Evolutionary conservation across 2,329 filamentous ascomycete genomes (phyloP).

Genomic region (Pezicula carpinea): DNA sequence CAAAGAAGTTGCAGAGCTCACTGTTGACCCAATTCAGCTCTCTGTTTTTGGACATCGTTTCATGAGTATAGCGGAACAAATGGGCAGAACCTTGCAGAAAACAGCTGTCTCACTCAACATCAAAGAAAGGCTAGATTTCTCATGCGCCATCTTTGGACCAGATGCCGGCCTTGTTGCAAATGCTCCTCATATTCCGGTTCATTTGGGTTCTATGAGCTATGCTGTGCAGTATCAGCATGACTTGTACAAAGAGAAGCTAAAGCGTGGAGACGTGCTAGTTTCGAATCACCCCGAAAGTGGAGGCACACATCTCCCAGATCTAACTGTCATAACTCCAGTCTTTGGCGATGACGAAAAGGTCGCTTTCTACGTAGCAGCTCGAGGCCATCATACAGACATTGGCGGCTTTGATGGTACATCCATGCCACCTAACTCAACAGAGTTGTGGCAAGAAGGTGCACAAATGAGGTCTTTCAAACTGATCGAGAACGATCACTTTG

Average conservation of each 20-base stretch:
- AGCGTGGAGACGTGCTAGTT: conserved; percentile 72
- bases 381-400: conserved; percentile 2
- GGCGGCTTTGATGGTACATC: conserved; percentile 32
- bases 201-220: conserved; percentile 69
- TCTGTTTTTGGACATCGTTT: conserved; percentile 75
- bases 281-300: conserved; percentile 77
- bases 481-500: conserved; percentile 68
- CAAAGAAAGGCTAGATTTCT: conserved; percentile 77
- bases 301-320: conserved; percentile 76
- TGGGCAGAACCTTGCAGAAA: conserved; percentile 74
- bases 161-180: conserved; percentile 71
- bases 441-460: conserved; percentile 59
- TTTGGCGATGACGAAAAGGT: conserved; percentile 59
- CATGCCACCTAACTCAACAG: conserved; percentile 71
- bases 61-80: conserved; percentile 80
- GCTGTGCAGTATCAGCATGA: conserved; percentile 67
- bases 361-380: conserved; percentile 62
- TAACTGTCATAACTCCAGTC: conserved; percentile 74
- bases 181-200: conserved; percentile 72
- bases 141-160: conserved; percentile 71
- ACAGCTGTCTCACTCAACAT: conserved; percentile 74
- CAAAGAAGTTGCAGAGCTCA: conserved; percentile 33
- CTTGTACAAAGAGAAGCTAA: conserved; percentile 71
- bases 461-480: conserved; percentile 60
- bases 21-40: conserved; percentile 68